Base-by-base conservation (phyloP, 1,139 yeast genomes). In the Zygoascus meyerae region DNA sequence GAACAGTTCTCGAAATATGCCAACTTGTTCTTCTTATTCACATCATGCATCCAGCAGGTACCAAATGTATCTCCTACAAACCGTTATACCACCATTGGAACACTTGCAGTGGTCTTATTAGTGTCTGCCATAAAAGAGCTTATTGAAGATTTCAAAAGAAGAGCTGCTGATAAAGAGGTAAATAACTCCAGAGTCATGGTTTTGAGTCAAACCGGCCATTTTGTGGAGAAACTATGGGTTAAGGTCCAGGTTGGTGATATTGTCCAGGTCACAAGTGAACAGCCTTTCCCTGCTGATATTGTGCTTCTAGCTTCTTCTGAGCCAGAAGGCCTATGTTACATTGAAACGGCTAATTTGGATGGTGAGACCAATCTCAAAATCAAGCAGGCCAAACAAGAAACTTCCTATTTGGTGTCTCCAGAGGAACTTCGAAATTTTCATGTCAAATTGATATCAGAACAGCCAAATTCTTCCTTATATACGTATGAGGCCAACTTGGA, bases 1-100 rank as follows among this genome's bases (percentile, higher is more conserved):
- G 98, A 94, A 68, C 98, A 94, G 66, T 94, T 94, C 66, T 86
- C 97, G 53, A 94, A 92, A 65, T 94, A 94, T 64, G 97, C 99
- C 26, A 94, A 94, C 63, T 72, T 94, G 65, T 94, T 94, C 67
- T 94, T 94, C 65, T 70, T 94, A 46, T 86, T 87, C 70, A 94
- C 99, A 0, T 85, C 97, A 3, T 75, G 79, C 37, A 92, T 94
- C 56, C 99, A 94, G 69, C 99, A 94, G 64, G 97, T 94, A 11
- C 99, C 98, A 4, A 79, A 83, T 55, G 97, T 92, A 3, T 83
- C 97, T 0, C 99, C 99, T 3, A 94, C 98, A 0, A 94, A 92
- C 66, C 72, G 97, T 67, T 94, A 81, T 62, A 94, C 99, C 6
- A 94, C 99, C 0, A 86, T 92, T 48, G 95, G 95, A 34, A 94